Base-by-base conservation (phyloP, 2,329 filamentous ascomycete species). In the Gnomoniopsis sp. region DNA sequence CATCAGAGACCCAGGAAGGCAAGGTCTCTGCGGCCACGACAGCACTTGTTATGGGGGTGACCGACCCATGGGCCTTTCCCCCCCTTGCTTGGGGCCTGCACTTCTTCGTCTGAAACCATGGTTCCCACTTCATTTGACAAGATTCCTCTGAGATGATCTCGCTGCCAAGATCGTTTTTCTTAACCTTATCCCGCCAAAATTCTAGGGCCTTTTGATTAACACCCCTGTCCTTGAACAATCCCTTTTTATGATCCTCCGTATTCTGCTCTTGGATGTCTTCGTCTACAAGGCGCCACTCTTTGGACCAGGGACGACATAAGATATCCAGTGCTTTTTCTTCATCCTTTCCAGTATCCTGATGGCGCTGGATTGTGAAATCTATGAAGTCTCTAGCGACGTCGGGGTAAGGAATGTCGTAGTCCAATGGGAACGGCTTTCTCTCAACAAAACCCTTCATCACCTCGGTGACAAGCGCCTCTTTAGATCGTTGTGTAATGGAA, bases 271-370 rank as follows among this genome's bases (percentile, higher is more conserved):
- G 26, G 26, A 8, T 4, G 4, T 30, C 26, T 4, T 30, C 26
- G 26, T 30, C 26, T 30, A 4, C 26, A 30, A 30, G 26, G 4
- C 26, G 26, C 26, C 26, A 30, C 4, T 65, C 59, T 14, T 61
- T 65, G 1, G 73, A 72, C 74, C 74, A 76, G 0, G 73, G 74
- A 4, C 74, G 64, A 46, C 73, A 75, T 6, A 76, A 63, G 10
- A 76, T 70, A 58, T 76, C 74, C 21, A 76, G 50, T 6, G 72
- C 68, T 23, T 63, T 63, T 2, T 53, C 62, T 0, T 53, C 59
- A 44, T 72, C 26, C 26, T 30, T 30, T 30, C 26, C 67, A 3
- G 52, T 23, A 15, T 51, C 55, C 12, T 26, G 61, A 7, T 22
- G 53, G 14, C 53, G 50, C 4, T 58, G 23, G 7, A 74, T 71